Percentiles rank a stretch among this genome's conserved stretches.
Conservation (phyloP, 257 asterid species). For the Solanum appendiculatum region DNA sequence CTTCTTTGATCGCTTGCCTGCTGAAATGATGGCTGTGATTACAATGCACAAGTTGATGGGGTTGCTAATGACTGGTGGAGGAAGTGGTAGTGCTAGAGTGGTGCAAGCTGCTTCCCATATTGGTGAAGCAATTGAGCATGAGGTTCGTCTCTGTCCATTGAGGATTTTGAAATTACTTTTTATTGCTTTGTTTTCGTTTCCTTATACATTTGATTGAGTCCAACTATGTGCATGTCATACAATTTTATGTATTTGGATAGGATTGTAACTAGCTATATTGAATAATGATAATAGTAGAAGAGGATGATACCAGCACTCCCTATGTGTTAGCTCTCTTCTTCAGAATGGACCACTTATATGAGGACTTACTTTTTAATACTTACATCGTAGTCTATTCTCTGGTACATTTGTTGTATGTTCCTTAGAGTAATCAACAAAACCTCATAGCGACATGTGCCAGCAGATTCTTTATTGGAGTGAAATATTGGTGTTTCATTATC, state of each 20-base stretch:
- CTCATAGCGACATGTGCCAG: neutral
- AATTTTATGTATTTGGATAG: neutral
- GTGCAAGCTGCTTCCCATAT: conserved; percentile 67
- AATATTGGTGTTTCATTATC: neutral
- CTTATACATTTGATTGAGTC: neutral
- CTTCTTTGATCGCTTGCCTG: conserved; percentile 60
- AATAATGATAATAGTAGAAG: neutral
- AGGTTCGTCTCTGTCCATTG: conserved; percentile 36
- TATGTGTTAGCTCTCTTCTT: neutral
- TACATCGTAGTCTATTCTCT: neutral
- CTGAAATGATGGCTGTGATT: conserved; percentile 94
- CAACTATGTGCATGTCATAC: neutral
- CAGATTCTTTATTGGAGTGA: neutral
- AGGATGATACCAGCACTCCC: neutral
- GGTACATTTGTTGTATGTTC: neutral
- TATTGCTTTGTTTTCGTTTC: neutral
- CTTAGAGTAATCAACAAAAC: neutral
- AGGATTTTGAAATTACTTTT: neutral
- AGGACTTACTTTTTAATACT: neutral
- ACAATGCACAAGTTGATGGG: conserved; percentile 94
- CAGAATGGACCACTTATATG: neutral
- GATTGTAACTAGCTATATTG: neutral
- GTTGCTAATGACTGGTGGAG: conserved; percentile 78
- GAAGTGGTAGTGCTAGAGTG: conserved; percentile 60
- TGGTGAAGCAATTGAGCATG: conserved; percentile 93